phyloP scores from a whole-genome alignment of 2,329 filamentous ascomycete genomes.

The Hyphodiscus sp. region DNA sequence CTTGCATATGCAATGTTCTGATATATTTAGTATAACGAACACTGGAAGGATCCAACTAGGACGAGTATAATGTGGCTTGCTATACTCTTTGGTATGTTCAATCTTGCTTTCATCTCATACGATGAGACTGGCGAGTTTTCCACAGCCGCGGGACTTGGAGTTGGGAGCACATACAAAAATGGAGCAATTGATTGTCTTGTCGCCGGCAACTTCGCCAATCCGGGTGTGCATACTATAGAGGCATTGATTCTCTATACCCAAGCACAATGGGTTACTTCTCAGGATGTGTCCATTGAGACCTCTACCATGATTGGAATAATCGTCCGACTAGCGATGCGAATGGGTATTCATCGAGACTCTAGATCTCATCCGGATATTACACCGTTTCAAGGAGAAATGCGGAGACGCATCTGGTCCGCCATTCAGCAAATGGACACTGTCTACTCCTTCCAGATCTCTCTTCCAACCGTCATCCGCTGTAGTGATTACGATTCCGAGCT shows the following conservation, averaged over 20 bases:
- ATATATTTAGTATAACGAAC: conserved; percentile 6
- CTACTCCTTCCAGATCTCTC: conserved; percentile 58
- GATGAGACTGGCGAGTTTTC: background rate
- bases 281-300: conserved; percentile 7
- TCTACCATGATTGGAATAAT: conserved; percentile 14
- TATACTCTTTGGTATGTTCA: conserved; percentile 8
- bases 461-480: conserved; percentile 45
- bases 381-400: conserved; percentile 52
- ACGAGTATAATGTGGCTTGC: conserved; percentile 12
- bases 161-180: conserved; percentile 1
- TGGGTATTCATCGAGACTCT: conserved; percentile 50
- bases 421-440: conserved; percentile 50
- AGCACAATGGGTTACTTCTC: conserved; percentile 10
- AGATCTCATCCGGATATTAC: conserved; percentile 38
- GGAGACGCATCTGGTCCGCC: conserved; percentile 49
- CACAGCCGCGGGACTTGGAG: background rate
- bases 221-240: conserved; percentile 9
- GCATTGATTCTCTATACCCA: conserved; percentile 8
- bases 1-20: background rate
- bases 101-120: conserved; percentile 9
- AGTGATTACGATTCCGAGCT: conserved; percentile 31
- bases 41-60: conserved; percentile 9
- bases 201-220: conserved; percentile 10
- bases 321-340: conserved; percentile 41
- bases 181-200: conserved; percentile 9